Evolutionary conservation across 768 basidiomycete species (phyloP).

Genomic region (Infundibulicybe gibba): DNA sequence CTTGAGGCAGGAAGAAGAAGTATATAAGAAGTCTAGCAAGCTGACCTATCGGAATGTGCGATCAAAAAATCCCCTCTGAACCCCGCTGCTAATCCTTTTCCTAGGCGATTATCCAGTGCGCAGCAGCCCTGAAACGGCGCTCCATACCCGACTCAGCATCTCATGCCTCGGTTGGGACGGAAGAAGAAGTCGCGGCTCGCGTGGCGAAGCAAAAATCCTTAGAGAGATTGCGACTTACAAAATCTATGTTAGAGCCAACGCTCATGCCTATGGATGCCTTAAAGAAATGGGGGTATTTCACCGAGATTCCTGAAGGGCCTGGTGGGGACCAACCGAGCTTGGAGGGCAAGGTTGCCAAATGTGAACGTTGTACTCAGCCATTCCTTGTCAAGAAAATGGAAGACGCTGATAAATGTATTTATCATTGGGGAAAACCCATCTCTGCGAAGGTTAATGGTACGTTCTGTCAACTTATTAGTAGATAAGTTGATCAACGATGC

Average conservation of each 20-base stretch:
- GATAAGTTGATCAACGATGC: conserved; percentile 4
- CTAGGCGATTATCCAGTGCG: conserved; percentile 50
- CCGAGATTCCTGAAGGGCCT: conserved; percentile 58
- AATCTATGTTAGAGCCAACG: conserved; percentile 49
- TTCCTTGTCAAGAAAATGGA: conserved; percentile 65
- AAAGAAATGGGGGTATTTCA: conserved; percentile 66
- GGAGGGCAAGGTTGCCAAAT: conserved; percentile 60
- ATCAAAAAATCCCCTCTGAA: neutral
- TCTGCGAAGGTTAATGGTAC: conserved; percentile 63
- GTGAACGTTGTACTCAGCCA: conserved; percentile 74
- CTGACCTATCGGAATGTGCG: conserved; percentile 81
- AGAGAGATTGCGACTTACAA: conserved; percentile 49
- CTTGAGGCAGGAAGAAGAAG: conserved; percentile 74
- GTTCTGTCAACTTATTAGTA: conserved; percentile 11
- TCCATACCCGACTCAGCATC: conserved; percentile 49
- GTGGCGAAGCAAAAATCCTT: conserved; percentile 51
- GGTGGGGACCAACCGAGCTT: conserved; percentile 65
- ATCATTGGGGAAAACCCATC: conserved; percentile 80
- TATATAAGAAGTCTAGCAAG: conserved; percentile 73
- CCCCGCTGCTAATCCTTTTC: conserved; percentile 8
- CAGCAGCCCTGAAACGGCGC: conserved; percentile 46
- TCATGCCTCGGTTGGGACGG: conserved; percentile 79
- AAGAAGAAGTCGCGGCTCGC: conserved; percentile 56
- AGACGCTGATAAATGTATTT: conserved; percentile 60
- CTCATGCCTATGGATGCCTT: conserved; percentile 57